Base-by-base conservation (phyloP, 1,284 basidiomycete species). In the Puccinia horiana region DNA sequence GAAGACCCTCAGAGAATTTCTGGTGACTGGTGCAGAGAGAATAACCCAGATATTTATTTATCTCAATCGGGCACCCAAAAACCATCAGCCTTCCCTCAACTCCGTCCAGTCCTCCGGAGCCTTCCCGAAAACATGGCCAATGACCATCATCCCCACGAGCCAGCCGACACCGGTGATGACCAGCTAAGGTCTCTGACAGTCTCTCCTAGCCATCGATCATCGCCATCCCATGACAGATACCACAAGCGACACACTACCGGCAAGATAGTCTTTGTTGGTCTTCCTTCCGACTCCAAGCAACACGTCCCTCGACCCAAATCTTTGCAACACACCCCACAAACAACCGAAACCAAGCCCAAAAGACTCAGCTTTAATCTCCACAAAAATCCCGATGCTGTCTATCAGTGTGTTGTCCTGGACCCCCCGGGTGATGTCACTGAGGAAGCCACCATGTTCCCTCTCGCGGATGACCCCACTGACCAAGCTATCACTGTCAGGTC, bases 361-460 rank as follows among this genome's bases (percentile, higher is more conserved):
- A 69, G 65, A n/a, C 65, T 18, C 23, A 69, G 40, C 42, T 40
- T 69, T 47, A 18, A 47, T 29, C 16, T 47, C 2, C 37, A 40
- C 40, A 44, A 16, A n/a, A 47, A 40, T 8, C 14, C 32, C 40
- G 65, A 42, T 42, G 14, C n/a, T 18, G 8, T 6, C n/a, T 5
- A 69, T 11, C 40, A 69, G 65, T 69, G 11, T 42, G 65, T 69
- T 18, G 9, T 69, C 1, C 37, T 54, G n/a, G 52, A 37, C 1
- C 26, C 70, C 2, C 70, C 44, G 47, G 52, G 47, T 23, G 5
- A 47, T 20, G 49, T 73, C 5, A 54, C 70, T 32, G 35, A 54
- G 20, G 70, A 73, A 54, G 70, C 70, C 8, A 52, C 47, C 4
- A 35, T 73, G 44, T 73, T 78, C 26, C 76, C 76, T 29, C 52